Conservation (phyloP, 306 rosid species). For the Canavalia gladiata region DNA sequence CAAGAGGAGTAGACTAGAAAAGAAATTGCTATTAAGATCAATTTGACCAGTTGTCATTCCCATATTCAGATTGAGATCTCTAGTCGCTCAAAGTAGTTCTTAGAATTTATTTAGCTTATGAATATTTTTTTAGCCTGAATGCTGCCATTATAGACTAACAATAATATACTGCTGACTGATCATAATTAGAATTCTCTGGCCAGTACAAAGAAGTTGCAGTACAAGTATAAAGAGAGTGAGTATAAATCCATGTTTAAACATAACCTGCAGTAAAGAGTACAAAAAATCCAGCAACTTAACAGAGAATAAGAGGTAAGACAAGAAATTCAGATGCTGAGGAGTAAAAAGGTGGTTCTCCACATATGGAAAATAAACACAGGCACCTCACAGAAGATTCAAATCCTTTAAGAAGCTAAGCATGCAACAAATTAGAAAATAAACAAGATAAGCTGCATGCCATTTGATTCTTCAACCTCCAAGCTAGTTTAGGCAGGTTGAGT, state of each 20-base stretch:
- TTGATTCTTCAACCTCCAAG: not conserved
- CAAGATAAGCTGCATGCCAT: not conserved
- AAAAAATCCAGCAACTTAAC: not conserved
- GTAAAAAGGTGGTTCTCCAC: not conserved
- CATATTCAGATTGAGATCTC: constrained; percentile 23
- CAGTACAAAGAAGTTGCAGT: not conserved
- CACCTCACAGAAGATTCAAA: not conserved
- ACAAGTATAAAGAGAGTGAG: not conserved
- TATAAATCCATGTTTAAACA: not conserved
- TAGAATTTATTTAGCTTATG: constrained; percentile 21
- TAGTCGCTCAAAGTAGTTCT: not conserved
- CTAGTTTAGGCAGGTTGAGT: constrained; percentile 20
- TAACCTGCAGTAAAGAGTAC: not conserved
- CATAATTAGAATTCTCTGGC: not conserved
- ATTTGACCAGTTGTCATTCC: not conserved
- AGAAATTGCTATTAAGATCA: constrained; percentile 7
- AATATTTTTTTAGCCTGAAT: constrained; percentile 2
- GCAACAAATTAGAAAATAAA: not conserved
- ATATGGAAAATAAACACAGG: not conserved
- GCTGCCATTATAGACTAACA: not conserved
- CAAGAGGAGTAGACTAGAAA: constrained; percentile 2
- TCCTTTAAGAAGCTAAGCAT: not conserved
- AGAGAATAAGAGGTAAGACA: not conserved
- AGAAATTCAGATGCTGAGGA: not conserved
- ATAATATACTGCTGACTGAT: not conserved